These are phyloP conservation scores for Salix caprea DNA, from an alignment of 345 rosid species.

Conservation along the genomic window DNA sequence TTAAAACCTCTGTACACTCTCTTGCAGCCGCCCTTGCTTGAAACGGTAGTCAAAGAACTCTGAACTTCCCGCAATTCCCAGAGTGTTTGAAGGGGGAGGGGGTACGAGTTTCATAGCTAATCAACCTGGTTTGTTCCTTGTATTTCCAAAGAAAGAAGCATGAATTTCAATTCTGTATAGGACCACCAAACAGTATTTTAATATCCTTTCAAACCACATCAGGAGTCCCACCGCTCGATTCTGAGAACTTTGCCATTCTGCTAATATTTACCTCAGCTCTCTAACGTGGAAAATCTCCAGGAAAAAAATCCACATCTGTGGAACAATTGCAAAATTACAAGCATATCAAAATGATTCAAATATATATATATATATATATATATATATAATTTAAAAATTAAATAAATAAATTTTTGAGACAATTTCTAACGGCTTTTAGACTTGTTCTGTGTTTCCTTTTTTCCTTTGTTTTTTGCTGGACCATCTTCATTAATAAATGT, in stretches of 20 bases:
- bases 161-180: slow-evolving; percentile 4
- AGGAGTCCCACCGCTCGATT: slow-evolving; percentile 19
- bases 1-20: too few species aligned
- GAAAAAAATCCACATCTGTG: slow-evolving; percentile 17
- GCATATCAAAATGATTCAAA: too few species aligned
- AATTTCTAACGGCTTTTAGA: background rate
- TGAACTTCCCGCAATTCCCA: background rate
- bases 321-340: slow-evolving; percentile 17
- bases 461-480: slow-evolving; percentile 23
- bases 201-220: slow-evolving; percentile 19
- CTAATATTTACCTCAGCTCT: slow-evolving; percentile 5
- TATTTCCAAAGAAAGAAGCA: background rate
- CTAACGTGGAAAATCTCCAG: slow-evolving; percentile 14
- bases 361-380: too few species aligned
- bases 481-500: slow-evolving; percentile 52
- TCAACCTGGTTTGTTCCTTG: background rate
- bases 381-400: too few species aligned
- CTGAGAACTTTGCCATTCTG: background rate
- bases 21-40: too few species aligned
- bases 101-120: background rate
- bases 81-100: background rate
- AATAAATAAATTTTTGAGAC: too few species aligned
- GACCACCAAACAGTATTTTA: background rate
- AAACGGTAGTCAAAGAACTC: too few species aligned
- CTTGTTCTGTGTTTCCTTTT: slow-evolving; percentile 18